Evolutionary conservation across 1,284 basidiomycete genomes (phyloP), one percentile per base, ranked within the genome.

Genomic region (Leccinum pallidistipes): DNA sequence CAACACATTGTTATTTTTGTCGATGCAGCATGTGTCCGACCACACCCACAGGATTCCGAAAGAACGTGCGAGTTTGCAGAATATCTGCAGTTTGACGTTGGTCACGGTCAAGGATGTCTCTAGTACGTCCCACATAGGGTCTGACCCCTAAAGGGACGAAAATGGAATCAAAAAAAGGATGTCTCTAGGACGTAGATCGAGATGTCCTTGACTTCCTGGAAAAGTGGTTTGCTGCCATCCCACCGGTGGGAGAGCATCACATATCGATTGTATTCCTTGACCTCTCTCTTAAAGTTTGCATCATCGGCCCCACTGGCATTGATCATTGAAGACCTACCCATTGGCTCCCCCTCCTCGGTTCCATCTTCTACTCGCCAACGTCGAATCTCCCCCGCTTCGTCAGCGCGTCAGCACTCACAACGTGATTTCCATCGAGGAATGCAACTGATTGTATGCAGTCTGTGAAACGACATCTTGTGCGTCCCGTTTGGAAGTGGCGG

Each of bases 11-110:
- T 55, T 18, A 10, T 16, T 16, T 10, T 29, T 47, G 11, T 65
- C 31, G 1, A 65, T 47, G 8, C 64, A 66, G 7, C 64, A 66
- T 0, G 65, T 66, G 14, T 66, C 64, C 11, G 31, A 54, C 60
- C 62, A 64, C 8, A 45, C 61, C 63, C 64, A 66, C 1, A 8
- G 31, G 43, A 64, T 56, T 1, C 27, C 3, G 16, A 62, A 18
- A 34, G n/a, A 45, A 2, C 16, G 58, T 6, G 36, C 50, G 4
- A 67, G 31, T 8, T 7, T 5, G 32, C 62, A 66, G 9, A 65
- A 66, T 1, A 0, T 32, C 16, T 51, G 38, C 3, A 66, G 18
- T 14, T 66, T 65, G 36, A 1, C 21, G 21, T 21, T 21, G 21
- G n/a, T n/a, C n/a, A n/a, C n/a, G 21, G 21, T 21, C 21, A 21